Evolutionary conservation across 163 green algal species (phyloP).

Genomic region (Scenedesmus sp.): DNA sequence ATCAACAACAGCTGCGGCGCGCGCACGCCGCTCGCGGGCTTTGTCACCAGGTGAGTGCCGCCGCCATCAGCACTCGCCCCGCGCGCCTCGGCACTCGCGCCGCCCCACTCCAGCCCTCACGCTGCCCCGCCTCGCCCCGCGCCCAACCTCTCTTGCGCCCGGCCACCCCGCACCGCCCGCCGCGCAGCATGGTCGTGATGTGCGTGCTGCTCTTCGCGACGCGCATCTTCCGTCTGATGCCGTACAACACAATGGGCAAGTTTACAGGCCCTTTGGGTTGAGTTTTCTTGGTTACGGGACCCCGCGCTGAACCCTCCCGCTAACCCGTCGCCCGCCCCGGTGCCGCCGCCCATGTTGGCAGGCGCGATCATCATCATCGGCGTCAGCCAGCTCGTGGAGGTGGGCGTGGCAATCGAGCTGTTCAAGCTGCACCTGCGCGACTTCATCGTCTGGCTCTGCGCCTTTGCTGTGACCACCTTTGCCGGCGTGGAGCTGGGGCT

Average conservation of each 20-base stretch:
- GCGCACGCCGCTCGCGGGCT: conserved; percentile 59
- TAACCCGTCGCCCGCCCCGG: too few relatives aligned
- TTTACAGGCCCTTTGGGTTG: too few relatives aligned
- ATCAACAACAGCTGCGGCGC: conserved; percentile 84
- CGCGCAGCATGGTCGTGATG: conserved; percentile 71
- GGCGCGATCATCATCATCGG: conserved; percentile 88
- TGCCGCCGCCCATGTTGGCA: too few relatives aligned
- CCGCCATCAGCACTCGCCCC: too few relatives aligned
- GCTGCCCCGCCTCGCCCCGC: too few relatives aligned
- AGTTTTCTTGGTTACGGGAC: too few relatives aligned
- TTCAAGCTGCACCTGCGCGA: conserved; percentile 77
- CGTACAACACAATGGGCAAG: conserved; percentile 81
- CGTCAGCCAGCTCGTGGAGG: conserved; percentile 83
- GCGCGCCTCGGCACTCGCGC: too few relatives aligned
- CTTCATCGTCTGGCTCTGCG: conserved; percentile 77
- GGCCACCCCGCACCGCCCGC: too few relatives aligned
- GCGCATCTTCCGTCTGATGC: conserved; percentile 83
- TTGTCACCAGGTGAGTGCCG: too few relatives aligned
- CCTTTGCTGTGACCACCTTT: conserved; percentile 71
- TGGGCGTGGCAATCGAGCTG: conserved; percentile 61
- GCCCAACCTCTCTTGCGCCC: too few relatives aligned
- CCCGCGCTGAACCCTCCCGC: too few relatives aligned
- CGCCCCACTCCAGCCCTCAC: too few relatives aligned
- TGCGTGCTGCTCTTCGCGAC: conserved; percentile 75
- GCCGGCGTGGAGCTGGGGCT: conserved; percentile 82